A percentile compares a stretch with the other conserved stretches of the same genome.
phyloP scores from a whole-genome alignment of 305 asterid species.

The Solanum hybrid region DNA sequence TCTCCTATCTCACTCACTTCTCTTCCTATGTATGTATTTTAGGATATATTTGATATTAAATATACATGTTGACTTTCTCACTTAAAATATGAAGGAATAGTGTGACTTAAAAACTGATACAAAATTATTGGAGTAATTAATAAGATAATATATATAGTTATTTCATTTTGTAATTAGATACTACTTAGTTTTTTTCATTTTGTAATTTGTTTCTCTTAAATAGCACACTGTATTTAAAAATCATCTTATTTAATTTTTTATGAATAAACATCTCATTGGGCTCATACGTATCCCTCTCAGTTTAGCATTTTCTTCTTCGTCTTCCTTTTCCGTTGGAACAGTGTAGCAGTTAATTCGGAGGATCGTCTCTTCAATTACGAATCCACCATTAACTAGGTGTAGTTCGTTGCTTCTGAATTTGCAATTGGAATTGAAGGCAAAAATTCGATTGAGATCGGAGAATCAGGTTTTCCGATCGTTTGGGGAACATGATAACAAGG shows the following conservation, averaged over 20 bases:
- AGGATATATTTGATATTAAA: too few species aligned
- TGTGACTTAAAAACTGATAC: neutral
- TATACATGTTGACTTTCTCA: neutral
- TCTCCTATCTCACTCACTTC: neutral
- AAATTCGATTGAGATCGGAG: neutral
- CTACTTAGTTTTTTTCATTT: neutral
- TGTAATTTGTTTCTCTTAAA: neutral
- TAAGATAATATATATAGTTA: too few species aligned
- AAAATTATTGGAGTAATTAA: too few species aligned
- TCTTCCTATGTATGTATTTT: too few species aligned
- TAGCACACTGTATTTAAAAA: neutral
- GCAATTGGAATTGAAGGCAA: neutral
- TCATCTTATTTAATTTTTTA: neutral
- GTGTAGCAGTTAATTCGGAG: neutral
- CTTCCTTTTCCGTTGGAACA: neutral
- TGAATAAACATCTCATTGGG: neutral
- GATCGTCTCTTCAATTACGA: neutral
- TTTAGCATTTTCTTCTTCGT: neutral
- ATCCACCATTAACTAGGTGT: neutral
- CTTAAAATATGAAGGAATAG: neutral
- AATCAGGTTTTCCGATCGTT: neutral
- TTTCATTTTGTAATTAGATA: neutral
- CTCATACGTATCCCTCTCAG: neutral
- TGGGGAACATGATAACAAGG: conserved; percentile 61
- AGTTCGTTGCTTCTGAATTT: neutral